Evolutionary conservation across 352 stramenopile genomes (phyloP), one percentile per base, ranked within the genome.

Genomic region (Phytopythium litorale): DNA sequence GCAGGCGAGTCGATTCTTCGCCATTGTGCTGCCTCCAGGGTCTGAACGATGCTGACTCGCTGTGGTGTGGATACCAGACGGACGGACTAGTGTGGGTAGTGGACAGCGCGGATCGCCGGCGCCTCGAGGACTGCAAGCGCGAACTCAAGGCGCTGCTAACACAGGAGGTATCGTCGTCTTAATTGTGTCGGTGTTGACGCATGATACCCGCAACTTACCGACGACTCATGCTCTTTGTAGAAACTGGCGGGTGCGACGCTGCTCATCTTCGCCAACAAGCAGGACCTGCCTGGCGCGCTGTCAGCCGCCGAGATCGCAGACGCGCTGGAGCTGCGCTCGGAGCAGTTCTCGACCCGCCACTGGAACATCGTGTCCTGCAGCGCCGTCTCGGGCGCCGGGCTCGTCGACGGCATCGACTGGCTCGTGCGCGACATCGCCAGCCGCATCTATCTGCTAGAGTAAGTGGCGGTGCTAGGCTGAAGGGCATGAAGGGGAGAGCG

Each of bases 221-320:
- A 40, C 35, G 28, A 40, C 30, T 51, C 13, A 4, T 58, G 53
- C 4, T 48, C 33, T 42, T 42, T 72, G 21, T 25, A 99, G 83
- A 99, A 99, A 87, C 82, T 99, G 45, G 95, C 95, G 3, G 97
- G 97, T n/a, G 97, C 97, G 11, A 98, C 92, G 50, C 78, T 99
- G n/a, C 77, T 99, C 38, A 98, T 99, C 66, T 98, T 99, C 61
- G 97, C 97, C 35, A 99, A 99, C 84, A 99, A 99, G 69, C 97
- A 99, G 70, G 97, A 99, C 67, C 71, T 99, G 7, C 81, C 81
- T 9, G 96, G 96, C 3, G 95, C 97, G 28, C 71, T 99, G 13
- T 80, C 80, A 13, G 79, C 75, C 7, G 77, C 92, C 18, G 89
- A 98, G 66, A 99, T 99, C 67, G 89, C 84, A 15, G 67, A 94